Evolutionary conservation across 2,329 filamentous ascomycete genomes (phyloP).

Genomic region (Mycosphaerelloides madeirae): DNA sequence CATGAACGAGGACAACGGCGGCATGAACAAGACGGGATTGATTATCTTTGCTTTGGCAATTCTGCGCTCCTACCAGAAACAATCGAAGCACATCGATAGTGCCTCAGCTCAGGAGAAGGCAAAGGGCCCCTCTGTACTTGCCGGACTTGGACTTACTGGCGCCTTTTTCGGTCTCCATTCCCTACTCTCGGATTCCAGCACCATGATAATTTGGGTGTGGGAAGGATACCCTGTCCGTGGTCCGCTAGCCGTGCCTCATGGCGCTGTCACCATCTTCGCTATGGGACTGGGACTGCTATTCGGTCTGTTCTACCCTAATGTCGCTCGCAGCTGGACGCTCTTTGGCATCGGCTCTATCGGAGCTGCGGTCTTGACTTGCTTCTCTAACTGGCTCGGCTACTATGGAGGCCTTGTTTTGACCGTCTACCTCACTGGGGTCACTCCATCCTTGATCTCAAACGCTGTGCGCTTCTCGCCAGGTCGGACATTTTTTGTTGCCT

Average conservation of each 20-base stretch:
- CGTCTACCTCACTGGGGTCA: slow-evolving; percentile 74
- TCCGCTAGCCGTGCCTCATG: slow-evolving; percentile 83
- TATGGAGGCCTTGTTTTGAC: slow-evolving; percentile 73
- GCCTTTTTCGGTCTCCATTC: slow-evolving; percentile 88
- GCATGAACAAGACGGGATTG: slow-evolving; percentile 83
- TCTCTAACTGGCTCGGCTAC: slow-evolving; percentile 81
- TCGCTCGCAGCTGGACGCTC: slow-evolving; percentile 72
- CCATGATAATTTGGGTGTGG: slow-evolving; percentile 99
- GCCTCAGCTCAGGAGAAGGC: slow-evolving; percentile 50
- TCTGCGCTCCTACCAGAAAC: slow-evolving; percentile 66
- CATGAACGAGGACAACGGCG: slow-evolving; percentile 83
- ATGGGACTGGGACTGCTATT: slow-evolving; percentile 79
- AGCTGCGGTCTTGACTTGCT: slow-evolving; percentile 70
- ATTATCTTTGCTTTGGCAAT: slow-evolving; percentile 70
- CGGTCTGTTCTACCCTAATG: slow-evolving; percentile 66
- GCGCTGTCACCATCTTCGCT: slow-evolving; percentile 74
- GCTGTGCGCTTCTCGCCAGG: slow-evolving; percentile 74
- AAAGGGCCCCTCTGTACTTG: slow-evolving; percentile 64
- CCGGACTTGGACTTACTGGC: slow-evolving; percentile 74
- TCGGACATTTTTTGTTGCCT: slow-evolving; percentile 78
- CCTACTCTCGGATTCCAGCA: slow-evolving; percentile 91
- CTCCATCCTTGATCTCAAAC: slow-evolving; percentile 68
- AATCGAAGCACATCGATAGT: slow-evolving; percentile 45
- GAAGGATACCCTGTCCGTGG: slow-evolving; percentile 89
- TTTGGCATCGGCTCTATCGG: slow-evolving; percentile 75